Base-by-base conservation (phyloP, 2,329 filamentous ascomycete genomes). In the Cladosporium phlei region DNA sequence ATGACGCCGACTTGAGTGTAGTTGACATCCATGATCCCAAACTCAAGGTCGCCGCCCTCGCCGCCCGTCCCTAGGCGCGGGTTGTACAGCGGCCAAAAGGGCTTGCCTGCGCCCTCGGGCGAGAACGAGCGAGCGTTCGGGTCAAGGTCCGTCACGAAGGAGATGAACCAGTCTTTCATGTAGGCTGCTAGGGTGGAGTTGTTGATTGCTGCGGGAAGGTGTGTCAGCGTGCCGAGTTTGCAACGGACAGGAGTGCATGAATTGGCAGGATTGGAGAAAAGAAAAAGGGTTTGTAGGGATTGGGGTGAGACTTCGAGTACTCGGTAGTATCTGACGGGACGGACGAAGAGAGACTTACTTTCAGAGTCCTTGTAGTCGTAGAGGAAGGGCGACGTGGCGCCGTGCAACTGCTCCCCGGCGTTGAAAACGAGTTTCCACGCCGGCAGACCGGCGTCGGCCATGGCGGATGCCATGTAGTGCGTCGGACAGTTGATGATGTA, bases 401-500 rank as follows among this genome's bases (percentile, higher is more conserved):
- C 63, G 52, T 68, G 66, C 10, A 59, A 46, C 46, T 64, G 50
- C 6, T 52, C 55, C n/a, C 65, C 66, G 7, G 65, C 64, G 16
- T 61, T 54, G 51, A 67, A 67, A 38, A 62, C 50, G 17, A 66
- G 44, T 38, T 68, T 68, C 44, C 55, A 66, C 7, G 59, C 55
- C 14, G 60, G 55, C 2, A 50, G 42, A 9, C 52, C 48, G 8
- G 21, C 50, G 24, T 56, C 52, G 3, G 52, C 49, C 47, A 64
- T 62, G 3, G 67, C 67, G 11, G 56, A 59, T 3, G 66, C 66
- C 39, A 68, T 63, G 62, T 66, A 70, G 53, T 69, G 66, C 19
- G 48, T 48, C 3, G 48, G 48, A 46, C 67, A 70, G 42, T 61
- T 62, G 53, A 72, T 71, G 27, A 71, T 67, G 50, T 66, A 69